Conservation (phyloP, 176 grass and related monocot genomes). For the Lolium multiflorum region DNA sequence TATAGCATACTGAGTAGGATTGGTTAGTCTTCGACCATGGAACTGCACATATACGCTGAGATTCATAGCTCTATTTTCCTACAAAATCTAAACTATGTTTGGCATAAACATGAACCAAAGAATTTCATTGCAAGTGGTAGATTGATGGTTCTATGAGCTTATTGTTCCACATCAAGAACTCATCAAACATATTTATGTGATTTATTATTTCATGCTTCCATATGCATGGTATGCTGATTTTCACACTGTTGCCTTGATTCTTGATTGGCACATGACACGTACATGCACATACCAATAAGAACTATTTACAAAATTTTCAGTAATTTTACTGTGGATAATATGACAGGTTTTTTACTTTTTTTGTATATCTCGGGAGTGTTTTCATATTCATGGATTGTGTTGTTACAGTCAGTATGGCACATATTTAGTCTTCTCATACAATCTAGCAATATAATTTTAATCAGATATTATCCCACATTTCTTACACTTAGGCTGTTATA, state of each 20-base stretch:
- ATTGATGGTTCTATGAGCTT: not conserved
- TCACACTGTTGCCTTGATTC: not conserved
- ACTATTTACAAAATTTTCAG: not conserved
- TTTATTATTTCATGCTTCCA: conserved; percentile 14
- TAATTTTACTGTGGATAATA: not conserved
- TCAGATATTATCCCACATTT: conserved; percentile 3
- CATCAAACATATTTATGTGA: not conserved
- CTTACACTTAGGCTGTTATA: conserved; percentile 19
- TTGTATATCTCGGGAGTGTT: not conserved
- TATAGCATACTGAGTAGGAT: not conserved
- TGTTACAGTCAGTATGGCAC: conserved; percentile 24
- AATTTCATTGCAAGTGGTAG: not conserved
- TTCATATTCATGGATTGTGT: conserved; percentile 14
- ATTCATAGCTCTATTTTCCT: not conserved
- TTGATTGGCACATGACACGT: not conserved
- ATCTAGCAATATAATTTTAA: conserved; percentile 39
- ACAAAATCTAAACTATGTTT: conserved; percentile 15
- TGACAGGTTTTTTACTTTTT: not conserved
- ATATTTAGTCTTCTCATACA: conserved; percentile 32
- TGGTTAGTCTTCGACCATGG: not conserved
- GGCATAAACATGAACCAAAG: not conserved
- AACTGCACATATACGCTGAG: not conserved
- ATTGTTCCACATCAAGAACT: not conserved
- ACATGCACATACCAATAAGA: not conserved
- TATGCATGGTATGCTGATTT: conserved; percentile 6